Evolutionary conservation across 805 yeast genomes (phyloP), one percentile per base, ranked within the genome.

Genomic region (Starmera caribaea): DNA sequence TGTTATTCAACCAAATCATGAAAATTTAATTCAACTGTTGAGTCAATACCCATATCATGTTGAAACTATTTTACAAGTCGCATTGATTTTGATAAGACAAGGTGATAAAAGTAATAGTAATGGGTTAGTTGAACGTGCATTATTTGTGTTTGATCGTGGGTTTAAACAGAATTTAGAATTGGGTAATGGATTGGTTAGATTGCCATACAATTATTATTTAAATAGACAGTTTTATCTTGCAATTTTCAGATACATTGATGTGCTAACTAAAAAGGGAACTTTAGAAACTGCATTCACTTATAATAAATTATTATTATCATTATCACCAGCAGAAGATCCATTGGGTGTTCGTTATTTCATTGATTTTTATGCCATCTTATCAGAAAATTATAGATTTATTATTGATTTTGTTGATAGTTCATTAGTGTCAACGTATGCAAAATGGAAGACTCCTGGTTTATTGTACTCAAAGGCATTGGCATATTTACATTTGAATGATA

Each of bases 301-400:
- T 64, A 74, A 83, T 49, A 86, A 84, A 54, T 65, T 80, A 6
- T 63, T 87, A 37, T 64, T 83, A 45, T 74, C 88, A 2, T 61
- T 88, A 27, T 67, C 75, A 30, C 95, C 95, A 1, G 69, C 77
- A 2, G 84, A 81, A 41, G 96, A 88, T 62, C 95, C 95, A 2
- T 63, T 80, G 38, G 95, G 95, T 16, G 87, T 81, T 11, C 69
- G 95, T 45, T 80, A 81, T 52, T 83, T 86, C 56, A 77, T 88
- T 48, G 96, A 88, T 55, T 79, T 73, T 52, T 87, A 83, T 53
- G 79, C 90, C 3, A 62, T 84, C 3, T 62, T 76, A 59, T 66
- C 84, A 30, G 78, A 71, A 28, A 85, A 85, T 44, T 76, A 70
- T 51, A 65, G 74, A 42, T 86, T 75, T 57, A 54, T 87, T 47